A percentile compares a stretch with the other conserved stretches of the same genome.
Conservation (phyloP, 345 rosid genomes). For the Boechera stricta region DNA sequence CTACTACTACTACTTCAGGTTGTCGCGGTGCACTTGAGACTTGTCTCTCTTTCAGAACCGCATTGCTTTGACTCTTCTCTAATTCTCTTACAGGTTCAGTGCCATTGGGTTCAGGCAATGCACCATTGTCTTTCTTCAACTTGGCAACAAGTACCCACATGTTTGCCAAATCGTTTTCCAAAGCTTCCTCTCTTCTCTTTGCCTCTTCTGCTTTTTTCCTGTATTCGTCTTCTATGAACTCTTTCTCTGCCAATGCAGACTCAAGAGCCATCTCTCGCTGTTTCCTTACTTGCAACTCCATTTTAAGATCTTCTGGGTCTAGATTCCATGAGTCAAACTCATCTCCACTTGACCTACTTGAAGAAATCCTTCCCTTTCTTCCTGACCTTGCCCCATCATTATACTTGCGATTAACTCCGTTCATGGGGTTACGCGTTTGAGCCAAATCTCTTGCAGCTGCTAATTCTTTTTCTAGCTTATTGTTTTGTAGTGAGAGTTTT, state of each 20-base stretch:
- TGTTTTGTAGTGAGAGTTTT: conserved; percentile 77
- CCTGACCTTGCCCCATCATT: conserved; percentile 66
- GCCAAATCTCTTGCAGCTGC: conserved; percentile 69
- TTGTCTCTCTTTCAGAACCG: conserved; percentile 63
- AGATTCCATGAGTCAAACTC: conserved; percentile 87
- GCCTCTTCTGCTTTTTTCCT: conserved; percentile 86
- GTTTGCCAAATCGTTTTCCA: conserved; percentile 95
- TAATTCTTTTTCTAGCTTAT: conserved; percentile 83
- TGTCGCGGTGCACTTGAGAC: conserved; percentile 52
- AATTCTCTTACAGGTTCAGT: conserved; percentile 48
- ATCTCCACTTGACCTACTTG: conserved; percentile 69
- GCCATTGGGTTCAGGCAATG: conserved; percentile 48
- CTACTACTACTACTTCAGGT: conserved; percentile 43
- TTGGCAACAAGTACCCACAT: conserved; percentile 99
- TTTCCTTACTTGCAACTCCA: conserved; percentile 92
- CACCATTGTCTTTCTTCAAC: conserved; percentile 82
- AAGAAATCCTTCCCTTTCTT: conserved; percentile 71
- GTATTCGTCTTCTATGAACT: conserved; percentile 80
- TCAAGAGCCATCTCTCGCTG: conserved; percentile 87
- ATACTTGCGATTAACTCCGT: conserved; percentile 73
- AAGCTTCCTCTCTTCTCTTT: conserved; percentile 86
- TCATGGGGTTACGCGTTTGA: conserved; percentile 65
- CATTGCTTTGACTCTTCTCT: conserved; percentile 44
- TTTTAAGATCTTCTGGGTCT: conserved; percentile 75
- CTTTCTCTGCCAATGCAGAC: conserved; percentile 85